These are phyloP conservation scores for Moringa oleifera DNA, from an alignment of 345 rosid genomes.

Conservation along the genomic window DNA sequence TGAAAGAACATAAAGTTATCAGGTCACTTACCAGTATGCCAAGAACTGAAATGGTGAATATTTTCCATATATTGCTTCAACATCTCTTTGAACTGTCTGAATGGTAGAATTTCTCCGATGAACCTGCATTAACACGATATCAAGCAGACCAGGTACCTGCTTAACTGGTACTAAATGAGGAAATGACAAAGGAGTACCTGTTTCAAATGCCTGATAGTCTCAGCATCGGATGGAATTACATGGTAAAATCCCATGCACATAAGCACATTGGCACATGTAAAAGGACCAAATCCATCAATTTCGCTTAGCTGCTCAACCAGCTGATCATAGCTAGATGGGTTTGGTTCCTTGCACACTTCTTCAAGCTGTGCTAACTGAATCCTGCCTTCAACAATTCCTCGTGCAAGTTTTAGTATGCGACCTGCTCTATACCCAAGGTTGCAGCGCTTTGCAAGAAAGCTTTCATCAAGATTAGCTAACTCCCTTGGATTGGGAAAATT, in stretches of 20 bases:
- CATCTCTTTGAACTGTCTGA: conserved; percentile 25
- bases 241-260: conserved; percentile 56
- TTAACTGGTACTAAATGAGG: neutral
- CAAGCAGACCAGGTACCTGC: neutral
- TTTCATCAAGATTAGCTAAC: conserved; percentile 39
- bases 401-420: conserved; percentile 40
- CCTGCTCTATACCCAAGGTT: conserved; percentile 44
- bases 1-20: no score
- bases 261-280: conserved; percentile 47
- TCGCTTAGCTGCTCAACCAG: conserved; percentile 25
- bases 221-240: conserved; percentile 44
- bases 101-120: conserved; percentile 27
- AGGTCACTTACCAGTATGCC: conserved; percentile 34
- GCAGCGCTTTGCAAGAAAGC: conserved; percentile 39
- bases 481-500: conserved; percentile 45
- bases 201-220: conserved; percentile 46
- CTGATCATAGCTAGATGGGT: conserved; percentile 21
- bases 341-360: conserved; percentile 19
- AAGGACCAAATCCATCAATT: conserved; percentile 50
- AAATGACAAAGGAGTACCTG: conserved; percentile 24
- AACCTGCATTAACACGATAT: conserved; percentile 26
- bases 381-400: conserved; percentile 37
- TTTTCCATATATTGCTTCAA: conserved; percentile 27
- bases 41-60: conserved; percentile 45
- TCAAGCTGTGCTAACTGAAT: conserved; percentile 33